Base-by-base conservation (phyloP, 352 stramenopile species). In the Globisporangium heterothallicum region DNA sequence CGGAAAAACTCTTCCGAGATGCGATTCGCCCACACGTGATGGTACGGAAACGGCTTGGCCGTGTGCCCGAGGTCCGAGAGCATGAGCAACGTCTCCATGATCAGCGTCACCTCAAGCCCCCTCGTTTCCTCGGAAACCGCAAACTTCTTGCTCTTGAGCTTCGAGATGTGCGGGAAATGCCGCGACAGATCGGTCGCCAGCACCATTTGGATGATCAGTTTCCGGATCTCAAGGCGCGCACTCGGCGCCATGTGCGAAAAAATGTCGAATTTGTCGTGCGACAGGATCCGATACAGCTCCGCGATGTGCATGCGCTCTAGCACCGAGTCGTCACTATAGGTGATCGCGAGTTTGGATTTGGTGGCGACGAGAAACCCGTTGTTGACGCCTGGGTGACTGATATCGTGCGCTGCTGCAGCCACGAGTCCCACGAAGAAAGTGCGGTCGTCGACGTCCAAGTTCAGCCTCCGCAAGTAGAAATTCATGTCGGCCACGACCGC, bases 311-410 rank as follows among this genome's bases (percentile, higher is more conserved):
- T 88, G 42, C 77, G 77, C 42, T 88, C 77, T 12, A 98, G 66
- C 9, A 96, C 80, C 38, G 79, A 94, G 38, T 90, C 75, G 55
- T 96, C 92, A 50, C 95, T 97, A 69, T 98, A 97, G 0, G 72
- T 84, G 59, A 98, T 78, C 35, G 91, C 90, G n/a, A 97, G 64
- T 25, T 92, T 86, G 35, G 81, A 89, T 36, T 65, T 72, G n/a
- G 87, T 94, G 26, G 86, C 78, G 46, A 96, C 81, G 35, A 97
- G 78, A 52, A 96, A 98, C 40, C 69, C 70, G 62, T 98, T 98
- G 13, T 85, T 96, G 14, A 93, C 84, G 25, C 92, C 92, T 0
- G 86, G 83, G 54, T 98, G 92, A 30, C 80, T 92, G 14, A 97
- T 81, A 67, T 98, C 92, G 59, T 98, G 92, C n/a, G 80, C 80